Evolutionary conservation across 371 early-diverging fungal genomes (phyloP), one percentile per base, ranked within the genome.

Genomic region (Encephalitozoon cuniculi): DNA sequence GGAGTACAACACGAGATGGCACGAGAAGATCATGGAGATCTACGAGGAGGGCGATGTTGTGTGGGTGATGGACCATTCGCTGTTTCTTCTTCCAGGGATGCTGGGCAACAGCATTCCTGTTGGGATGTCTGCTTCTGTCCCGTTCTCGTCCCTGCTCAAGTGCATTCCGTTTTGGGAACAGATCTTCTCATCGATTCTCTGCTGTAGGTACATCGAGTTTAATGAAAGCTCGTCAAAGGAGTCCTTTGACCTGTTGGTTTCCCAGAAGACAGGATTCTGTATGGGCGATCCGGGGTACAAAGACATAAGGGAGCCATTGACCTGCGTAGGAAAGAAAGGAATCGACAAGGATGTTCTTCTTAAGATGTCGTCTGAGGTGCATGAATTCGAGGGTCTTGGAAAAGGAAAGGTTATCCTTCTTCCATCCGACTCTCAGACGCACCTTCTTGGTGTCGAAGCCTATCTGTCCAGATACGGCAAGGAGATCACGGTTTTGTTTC

Each of bases 21-120:
- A 23, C 9, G 30, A 64, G 34, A 55, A 76, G 23, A 34, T 76
- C 15, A 71, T 41, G 39, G 49, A 46, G 52, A 41, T 40, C 28
- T 39, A 30, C 23, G 54, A 49, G 11, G 54, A 69, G n/a, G 69
- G 71, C 0, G 76, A 76, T 59, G 59, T 76, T 25, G 39, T 76
- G 28, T 43, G 54, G 26, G 55, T 76, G 34, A 52, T 71, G 30
- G 76, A 76, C 72, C n/a, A 21, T 43, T 21, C 30, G 0, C 21
- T 76, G 3, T 43, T 68, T 26, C 64, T 76, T 21, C 71, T 76
- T 34, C 75, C 74, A 5, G 52, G 26, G 12, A 68, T 70, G 75
- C 34, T 68, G 12, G 37, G 49, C 11, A 18, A 51, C 21, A 18
- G n/a, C 8, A 26, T 69, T 12, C 72, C 76, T 34, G 15, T 15